Percentiles rank a stretch among this genome's conserved stretches.
Evolutionary conservation across 495 filamentous ascomycete genomes (phyloP).

Genomic region (Penicillium desertorum): DNA sequence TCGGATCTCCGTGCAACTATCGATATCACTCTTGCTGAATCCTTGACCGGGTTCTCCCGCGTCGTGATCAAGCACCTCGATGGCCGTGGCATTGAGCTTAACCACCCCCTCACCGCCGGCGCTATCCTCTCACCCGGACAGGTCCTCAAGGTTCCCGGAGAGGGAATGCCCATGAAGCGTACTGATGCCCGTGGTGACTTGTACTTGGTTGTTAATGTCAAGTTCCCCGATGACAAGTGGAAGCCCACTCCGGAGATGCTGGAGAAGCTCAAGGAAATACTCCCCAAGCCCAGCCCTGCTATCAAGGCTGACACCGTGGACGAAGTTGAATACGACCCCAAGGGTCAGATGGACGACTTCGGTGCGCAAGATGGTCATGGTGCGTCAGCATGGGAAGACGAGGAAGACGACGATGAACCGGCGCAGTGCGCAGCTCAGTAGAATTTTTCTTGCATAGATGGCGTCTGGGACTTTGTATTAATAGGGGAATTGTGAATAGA

Average conservation of each 20-base stretch:
- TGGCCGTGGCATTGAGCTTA: slow-evolving; percentile 82
- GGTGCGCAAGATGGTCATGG: slow-evolving; percentile 67
- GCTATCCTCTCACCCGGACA: slow-evolving; percentile 77
- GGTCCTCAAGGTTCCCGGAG: slow-evolving; percentile 76
- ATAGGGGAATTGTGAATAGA: slow-evolving; percentile 10
- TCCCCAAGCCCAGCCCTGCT: slow-evolving; percentile 61
- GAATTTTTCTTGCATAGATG: slow-evolving; percentile 34
- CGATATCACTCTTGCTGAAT: slow-evolving; percentile 77
- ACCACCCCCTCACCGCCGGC: slow-evolving; percentile 65
- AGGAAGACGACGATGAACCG: slow-evolving; percentile 62
- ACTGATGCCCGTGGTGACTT: slow-evolving; percentile 82
- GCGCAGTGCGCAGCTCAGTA: slow-evolving; percentile 87
- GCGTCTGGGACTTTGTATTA: slow-evolving; percentile 29
- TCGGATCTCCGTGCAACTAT: slow-evolving; percentile 79
- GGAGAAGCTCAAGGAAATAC: slow-evolving; percentile 65
- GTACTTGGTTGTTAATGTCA: slow-evolving; percentile 80
- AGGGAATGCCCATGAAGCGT: slow-evolving; percentile 92
- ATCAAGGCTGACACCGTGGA: slow-evolving; percentile 74
- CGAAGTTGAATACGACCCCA: slow-evolving; percentile 80
- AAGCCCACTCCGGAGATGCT: slow-evolving; percentile 64
- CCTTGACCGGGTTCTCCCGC: slow-evolving; percentile 83
- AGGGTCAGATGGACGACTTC: slow-evolving; percentile 77
- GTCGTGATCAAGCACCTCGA: slow-evolving; percentile 92
- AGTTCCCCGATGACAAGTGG: slow-evolving; percentile 88
- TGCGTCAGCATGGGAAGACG: slow-evolving; percentile 78